A percentile compares a stretch with the other conserved stretches of the same genome.
These are phyloP conservation scores for Gloeopeniophorella convolvens DNA, from an alignment of 768 basidiomycete species.

Conservation along the genomic window DNA sequence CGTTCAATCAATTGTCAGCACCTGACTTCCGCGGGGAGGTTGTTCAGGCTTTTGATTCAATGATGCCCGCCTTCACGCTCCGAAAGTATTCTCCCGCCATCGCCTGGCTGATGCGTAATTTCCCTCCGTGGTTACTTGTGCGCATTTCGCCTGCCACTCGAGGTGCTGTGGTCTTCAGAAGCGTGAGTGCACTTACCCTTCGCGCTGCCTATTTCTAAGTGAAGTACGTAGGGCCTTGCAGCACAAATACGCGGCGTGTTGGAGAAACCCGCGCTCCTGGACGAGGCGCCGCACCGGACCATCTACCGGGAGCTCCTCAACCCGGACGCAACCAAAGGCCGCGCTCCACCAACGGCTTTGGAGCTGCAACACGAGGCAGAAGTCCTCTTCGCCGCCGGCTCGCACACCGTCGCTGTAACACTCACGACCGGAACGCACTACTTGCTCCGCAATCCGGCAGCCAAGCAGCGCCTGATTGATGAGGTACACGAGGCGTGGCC, in stretches of 20 bases:
- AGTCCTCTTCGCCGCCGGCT: slow-evolving; percentile 10
- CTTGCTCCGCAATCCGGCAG: slow-evolving; percentile 1
- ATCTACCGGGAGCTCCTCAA: slow-evolving; percentile 10
- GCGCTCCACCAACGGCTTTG: background rate
- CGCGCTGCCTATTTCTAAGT: background rate
- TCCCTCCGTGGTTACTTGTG: background rate
- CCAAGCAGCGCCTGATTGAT: slow-evolving; percentile 1
- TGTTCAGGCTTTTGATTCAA: slow-evolving; percentile 28
- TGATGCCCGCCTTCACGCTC: slow-evolving; percentile 24
- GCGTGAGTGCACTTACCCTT: background rate
- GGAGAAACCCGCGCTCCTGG: background rate
- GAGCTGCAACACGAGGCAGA: slow-evolving; percentile 5
- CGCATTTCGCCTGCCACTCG: background rate
- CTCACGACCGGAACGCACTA: slow-evolving; percentile 9
- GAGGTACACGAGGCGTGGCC: slow-evolving; percentile 9
- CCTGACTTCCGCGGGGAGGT: slow-evolving; percentile 33
- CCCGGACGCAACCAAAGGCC: slow-evolving; percentile 7
- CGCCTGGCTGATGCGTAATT: background rate
- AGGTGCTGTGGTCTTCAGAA: background rate
- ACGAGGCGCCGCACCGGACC: slow-evolving; percentile 10
- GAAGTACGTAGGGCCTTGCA: background rate
- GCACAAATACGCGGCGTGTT: slow-evolving; percentile 1
- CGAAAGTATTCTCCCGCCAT: slow-evolving; percentile 3
- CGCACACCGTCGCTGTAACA: slow-evolving; percentile 10
- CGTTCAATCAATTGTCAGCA: slow-evolving; percentile 28